Base-by-base conservation (phyloP, 495 filamentous ascomycete species). In the Hyaloscypha variabilis region DNA sequence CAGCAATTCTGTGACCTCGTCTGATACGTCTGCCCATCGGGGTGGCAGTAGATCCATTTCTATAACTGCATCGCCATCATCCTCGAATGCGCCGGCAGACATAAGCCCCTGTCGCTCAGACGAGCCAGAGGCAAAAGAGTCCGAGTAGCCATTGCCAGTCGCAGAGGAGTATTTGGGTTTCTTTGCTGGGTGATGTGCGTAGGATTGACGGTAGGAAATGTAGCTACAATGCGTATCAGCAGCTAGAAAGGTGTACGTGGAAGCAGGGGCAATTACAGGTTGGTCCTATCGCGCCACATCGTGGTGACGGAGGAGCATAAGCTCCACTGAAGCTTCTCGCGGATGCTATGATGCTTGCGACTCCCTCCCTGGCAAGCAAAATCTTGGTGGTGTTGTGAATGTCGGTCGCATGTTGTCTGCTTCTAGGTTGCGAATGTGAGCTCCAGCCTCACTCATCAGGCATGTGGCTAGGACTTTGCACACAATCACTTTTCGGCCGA, bases 121-220 rank as follows among this genome's bases (percentile, higher is more conserved):
- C 24, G 85, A 81, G 28, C 90, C 83, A 62, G 76, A 75, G 13
- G 52, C 53, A 30, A 64, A 51, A 30, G 55, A 71, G 19, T 74
- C 75, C 61, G 82, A 83, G 80, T 91, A 92, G 80, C 90, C 90
- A 85, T 93, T 92, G 74, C 83, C 81, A 50, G 77, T 75, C 39
- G 87, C 76, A 28, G 82, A 79, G 6, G 63, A 62, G 79, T 90
- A 91, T 59, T 87, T 87, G 62, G 88, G 84, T 77, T 91, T 92
- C 79, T 96, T 93, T 57, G 91, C 83, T 55, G 94, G 95, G 74
- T 97, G 93, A 78, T 98, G 95, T 68, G 93, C 87, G 77, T 97
- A 97, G 65, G 94, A 97, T 79, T 98, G 95, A 64, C 95, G 93
- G 82, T 98, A 99, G 73, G 95, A 97, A 75, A 99, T 96, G 77